Base-by-base conservation (phyloP, 345 rosid genomes). In the Brassica incana region DNA sequence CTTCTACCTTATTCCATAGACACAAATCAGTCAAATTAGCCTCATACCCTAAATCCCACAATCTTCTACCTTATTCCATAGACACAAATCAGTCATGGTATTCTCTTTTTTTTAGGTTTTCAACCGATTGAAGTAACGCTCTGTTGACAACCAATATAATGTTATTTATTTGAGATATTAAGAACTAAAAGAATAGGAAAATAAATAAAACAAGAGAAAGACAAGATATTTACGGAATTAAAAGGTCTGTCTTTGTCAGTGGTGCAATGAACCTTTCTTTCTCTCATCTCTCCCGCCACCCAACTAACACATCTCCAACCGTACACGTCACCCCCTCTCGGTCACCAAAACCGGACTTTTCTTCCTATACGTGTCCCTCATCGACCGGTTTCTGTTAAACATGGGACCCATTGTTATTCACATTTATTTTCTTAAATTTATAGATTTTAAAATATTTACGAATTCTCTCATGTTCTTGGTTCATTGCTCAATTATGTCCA, bases 321-420 rank as follows among this genome's bases (percentile, higher is more conserved):
- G 83, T 80, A 69, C 83, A 80, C 83, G 83, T 80, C 71, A 80
- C 71, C 75, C 64, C 36, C 73, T 79, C 71, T 74, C 58, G 2
- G 20, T 59, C 73, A 73, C 73, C 69, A 30, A 66, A 67, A 59
- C 14, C n/a, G 35, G 73, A 66, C 73, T 78, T 78, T 58, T 78
- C 75, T 78, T 48, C 50, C 1, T 62, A 2, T 69, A 69, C 83
- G 78, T 80, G 78, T 73, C 83, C 2, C 3, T 62, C 60, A 74
- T 74, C 75, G 29, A 68, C 9, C 52, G 71, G 75, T 15, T 67
- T 62, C 3, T 5, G 25, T 0, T 66, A 9, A n/a, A 18, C 1
- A 5, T 48, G 43, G 82, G 83, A 16, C 75, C 75, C 45, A 33
- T 27, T 71, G 2, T 11, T 71, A 60, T 60, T 61, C 38, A 35